A percentile compares a stretch with the other conserved stretches of the same genome.
phyloP scores from a whole-genome alignment of 1,284 basidiomycete genomes.

The Tetrapyrgos nigripes region DNA sequence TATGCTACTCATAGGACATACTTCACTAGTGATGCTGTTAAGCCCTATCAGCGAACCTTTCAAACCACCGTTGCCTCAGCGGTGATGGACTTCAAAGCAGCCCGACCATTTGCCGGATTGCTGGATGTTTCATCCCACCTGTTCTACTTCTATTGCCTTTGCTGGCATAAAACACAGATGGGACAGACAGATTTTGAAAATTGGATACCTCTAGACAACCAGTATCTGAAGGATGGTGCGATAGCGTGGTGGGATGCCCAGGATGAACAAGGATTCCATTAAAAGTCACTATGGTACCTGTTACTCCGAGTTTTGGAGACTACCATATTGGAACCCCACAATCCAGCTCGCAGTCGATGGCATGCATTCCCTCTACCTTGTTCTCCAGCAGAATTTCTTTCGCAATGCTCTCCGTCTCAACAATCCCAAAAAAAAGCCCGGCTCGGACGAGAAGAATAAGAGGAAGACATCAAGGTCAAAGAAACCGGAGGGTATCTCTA shows the following conservation, averaged over 20 bases:
- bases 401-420: neutral
- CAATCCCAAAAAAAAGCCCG: neutral
- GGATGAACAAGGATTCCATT: neutral
- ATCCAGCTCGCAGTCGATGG: neutral
- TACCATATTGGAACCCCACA: neutral
- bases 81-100: slow-evolving; percentile 10
- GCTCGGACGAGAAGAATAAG: neutral
- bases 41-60: neutral
- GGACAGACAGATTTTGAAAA: slow-evolving; percentile 9
- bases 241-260: neutral
- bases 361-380: neutral
- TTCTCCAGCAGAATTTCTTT: neutral
- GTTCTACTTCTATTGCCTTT: slow-evolving; percentile 6
- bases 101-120: slow-evolving; percentile 5
- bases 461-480: too few species aligned
- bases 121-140: slow-evolving; percentile 10
- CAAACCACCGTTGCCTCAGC: neutral
- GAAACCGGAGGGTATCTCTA: too few species aligned
- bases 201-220: slow-evolving; percentile 6
- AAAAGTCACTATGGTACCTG: neutral
- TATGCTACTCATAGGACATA: neutral
- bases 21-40: neutral
- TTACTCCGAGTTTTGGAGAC: neutral
- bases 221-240: neutral
- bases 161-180: slow-evolving; percentile 1